Conservation (phyloP, 768 basidiomycete genomes). For the Russula compacta region DNA sequence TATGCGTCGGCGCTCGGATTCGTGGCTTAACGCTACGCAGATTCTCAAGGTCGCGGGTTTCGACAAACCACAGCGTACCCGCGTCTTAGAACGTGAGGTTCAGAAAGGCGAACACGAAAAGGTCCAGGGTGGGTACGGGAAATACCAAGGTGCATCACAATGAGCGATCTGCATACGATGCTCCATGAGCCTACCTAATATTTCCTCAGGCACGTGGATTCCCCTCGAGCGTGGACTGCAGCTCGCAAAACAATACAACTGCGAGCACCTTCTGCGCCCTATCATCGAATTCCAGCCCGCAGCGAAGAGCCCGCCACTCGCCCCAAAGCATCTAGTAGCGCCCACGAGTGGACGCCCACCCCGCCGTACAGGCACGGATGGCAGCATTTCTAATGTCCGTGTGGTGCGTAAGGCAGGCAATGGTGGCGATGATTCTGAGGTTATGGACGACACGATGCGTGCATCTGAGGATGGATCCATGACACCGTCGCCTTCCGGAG, state of each 20-base stretch:
- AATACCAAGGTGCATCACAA: constrained; percentile 83
- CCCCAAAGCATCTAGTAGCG: constrained; percentile 91
- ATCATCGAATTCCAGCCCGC: constrained; percentile 92
- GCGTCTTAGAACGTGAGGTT: constrained; percentile 94
- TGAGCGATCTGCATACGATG: background rate
- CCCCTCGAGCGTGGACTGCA: constrained; percentile 83
- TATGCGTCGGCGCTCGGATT: constrained; percentile 93
- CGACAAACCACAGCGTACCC: constrained; percentile 96
- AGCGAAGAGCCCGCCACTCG: constrained; percentile 85
- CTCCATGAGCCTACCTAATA: background rate
- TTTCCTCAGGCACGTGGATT: constrained; percentile 85
- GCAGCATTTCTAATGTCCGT: constrained; percentile 28
- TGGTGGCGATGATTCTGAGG: constrained; percentile 42
- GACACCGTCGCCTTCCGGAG: constrained; percentile 83
- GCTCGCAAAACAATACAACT: constrained; percentile 88
- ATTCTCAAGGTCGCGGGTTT: constrained; percentile 99
- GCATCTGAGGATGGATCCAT: constrained; percentile 83
- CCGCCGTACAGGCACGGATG: constrained; percentile 22
- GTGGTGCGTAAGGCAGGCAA: constrained; percentile 51
- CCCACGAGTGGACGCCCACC: constrained; percentile 44
- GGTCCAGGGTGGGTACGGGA: constrained; percentile 98
- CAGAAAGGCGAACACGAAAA: constrained; percentile 99
- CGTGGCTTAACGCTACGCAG: constrained; percentile 98
- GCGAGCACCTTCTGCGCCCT: constrained; percentile 76
- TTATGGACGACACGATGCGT: constrained; percentile 51